These are phyloP conservation scores for Kitagawia praeruptora DNA, from an alignment of 129 eudicot genomes.

Conservation along the genomic window DNA sequence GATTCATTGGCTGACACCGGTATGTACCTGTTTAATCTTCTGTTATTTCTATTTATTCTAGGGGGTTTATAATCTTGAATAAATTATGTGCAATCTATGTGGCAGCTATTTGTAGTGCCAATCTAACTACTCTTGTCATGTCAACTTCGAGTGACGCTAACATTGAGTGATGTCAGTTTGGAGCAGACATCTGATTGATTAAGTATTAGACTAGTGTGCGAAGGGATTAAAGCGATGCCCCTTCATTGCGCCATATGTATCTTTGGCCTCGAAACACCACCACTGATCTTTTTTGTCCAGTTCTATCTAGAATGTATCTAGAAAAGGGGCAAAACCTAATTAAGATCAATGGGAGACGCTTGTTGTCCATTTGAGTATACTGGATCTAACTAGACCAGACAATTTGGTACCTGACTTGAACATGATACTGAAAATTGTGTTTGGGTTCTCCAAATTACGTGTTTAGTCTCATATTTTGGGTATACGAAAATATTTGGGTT, in stretches of 20 bases:
- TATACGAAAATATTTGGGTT: background rate
- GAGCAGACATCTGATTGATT: background rate
- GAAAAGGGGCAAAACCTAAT: background rate
- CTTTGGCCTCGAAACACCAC: background rate
- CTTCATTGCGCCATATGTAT: background rate
- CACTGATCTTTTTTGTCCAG: background rate
- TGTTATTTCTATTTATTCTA: background rate
- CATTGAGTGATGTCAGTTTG: background rate
- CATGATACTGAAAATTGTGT: background rate
- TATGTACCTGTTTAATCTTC: slow-evolving; percentile 13
- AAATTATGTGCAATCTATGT: background rate
- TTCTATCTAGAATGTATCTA: background rate
- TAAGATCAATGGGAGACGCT: background rate
- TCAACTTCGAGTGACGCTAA: background rate
- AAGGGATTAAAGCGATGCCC: background rate
- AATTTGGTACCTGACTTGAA: background rate
- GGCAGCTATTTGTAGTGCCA: background rate
- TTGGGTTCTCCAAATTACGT: background rate
- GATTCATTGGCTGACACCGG: slow-evolving; percentile 53
- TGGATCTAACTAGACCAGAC: background rate
- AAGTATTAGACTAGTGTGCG: background rate
- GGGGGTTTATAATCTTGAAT: background rate
- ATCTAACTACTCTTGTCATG: background rate
- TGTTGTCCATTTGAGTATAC: background rate
- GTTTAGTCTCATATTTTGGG: background rate